Evolutionary conservation across 805 yeast genomes (phyloP).

Genomic region (Zygosaccharomyces lentus): DNA sequence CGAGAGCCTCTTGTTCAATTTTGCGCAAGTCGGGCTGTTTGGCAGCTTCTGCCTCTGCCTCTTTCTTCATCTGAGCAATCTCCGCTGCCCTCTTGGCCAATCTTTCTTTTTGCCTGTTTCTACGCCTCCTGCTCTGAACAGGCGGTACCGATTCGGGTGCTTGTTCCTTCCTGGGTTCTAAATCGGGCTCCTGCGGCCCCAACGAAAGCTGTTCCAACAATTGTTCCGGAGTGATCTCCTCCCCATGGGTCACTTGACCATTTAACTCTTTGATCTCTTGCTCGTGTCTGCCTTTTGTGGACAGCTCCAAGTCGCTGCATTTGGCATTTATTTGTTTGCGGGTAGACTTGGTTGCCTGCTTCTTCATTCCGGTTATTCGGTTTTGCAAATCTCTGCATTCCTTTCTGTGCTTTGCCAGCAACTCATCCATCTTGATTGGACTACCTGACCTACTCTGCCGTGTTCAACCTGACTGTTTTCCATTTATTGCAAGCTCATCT

Average conservation of each 20-base stretch:
- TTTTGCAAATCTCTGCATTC: slow-evolving; percentile 65
- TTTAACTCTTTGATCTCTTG: slow-evolving; percentile 41
- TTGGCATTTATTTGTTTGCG: slow-evolving; percentile 60
- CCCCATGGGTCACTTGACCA: slow-evolving; percentile 22
- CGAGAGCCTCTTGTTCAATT: slow-evolving; percentile 67
- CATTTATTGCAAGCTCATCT: too few species aligned
- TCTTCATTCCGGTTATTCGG: slow-evolving; percentile 68
- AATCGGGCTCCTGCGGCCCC: slow-evolving; percentile 29
- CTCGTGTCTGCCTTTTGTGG: slow-evolving; percentile 50
- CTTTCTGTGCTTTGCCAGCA: slow-evolving; percentile 52
- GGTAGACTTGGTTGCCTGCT: slow-evolving; percentile 77
- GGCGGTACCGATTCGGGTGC: slow-evolving; percentile 8
- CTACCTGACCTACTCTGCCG: background rate
- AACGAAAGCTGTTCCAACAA: slow-evolving; percentile 57
- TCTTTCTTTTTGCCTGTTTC: slow-evolving; percentile 83
- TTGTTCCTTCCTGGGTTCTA: slow-evolving; percentile 6
- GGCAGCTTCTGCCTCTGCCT: slow-evolving; percentile 70
- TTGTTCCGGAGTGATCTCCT: slow-evolving; percentile 57
- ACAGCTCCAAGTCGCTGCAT: slow-evolving; percentile 56
- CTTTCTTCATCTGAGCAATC: slow-evolving; percentile 53
- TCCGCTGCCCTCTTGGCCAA: slow-evolving; percentile 73
- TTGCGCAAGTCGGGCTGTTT: slow-evolving; percentile 61
- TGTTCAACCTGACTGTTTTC: background rate
- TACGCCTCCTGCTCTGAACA: slow-evolving; percentile 35
- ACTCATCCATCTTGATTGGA: slow-evolving; percentile 20